phyloP scores from a whole-genome alignment of 2,329 filamentous ascomycete genomes.

The Phyllosticta ampelicida region DNA sequence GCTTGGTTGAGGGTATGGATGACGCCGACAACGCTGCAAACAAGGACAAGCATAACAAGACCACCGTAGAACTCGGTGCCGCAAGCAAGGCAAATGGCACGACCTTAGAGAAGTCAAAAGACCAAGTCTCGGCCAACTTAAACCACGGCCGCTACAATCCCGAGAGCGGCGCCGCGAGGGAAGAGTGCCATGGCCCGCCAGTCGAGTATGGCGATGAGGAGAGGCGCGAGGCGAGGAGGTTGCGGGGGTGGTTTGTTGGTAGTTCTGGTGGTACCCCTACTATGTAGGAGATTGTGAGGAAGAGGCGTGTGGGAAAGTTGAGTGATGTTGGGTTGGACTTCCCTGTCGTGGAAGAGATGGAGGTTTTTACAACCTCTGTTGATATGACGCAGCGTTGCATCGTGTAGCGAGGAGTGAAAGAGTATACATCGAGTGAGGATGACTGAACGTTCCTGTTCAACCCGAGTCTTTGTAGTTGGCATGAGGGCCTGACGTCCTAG shows the following conservation, averaged over 20 bases:
- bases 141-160: neutral
- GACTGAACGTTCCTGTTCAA: too few species aligned
- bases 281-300: too few species aligned
- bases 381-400: too few species aligned
- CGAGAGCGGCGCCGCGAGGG: constrained; percentile 17
- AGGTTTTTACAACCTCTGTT: too few species aligned
- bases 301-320: too few species aligned
- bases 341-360: too few species aligned
- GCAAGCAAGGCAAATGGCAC: neutral
- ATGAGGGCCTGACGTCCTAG: too few species aligned
- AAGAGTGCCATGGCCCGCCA: constrained; percentile 36
- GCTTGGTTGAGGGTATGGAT: neutral
- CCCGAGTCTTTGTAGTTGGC: too few species aligned
- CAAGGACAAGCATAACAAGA: neutral
- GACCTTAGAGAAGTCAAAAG: neutral
- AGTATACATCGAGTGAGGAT: too few species aligned
- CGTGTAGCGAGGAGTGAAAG: too few species aligned
- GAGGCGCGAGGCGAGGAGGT: constrained; percentile 28
- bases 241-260: constrained; percentile 31
- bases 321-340: too few species aligned
- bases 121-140: neutral
- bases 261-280: neutral
- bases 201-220: constrained; percentile 38
- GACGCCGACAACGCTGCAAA: neutral
- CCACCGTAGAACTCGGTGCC: too few species aligned